Evolutionary conservation across 2,329 filamentous ascomycete species (phyloP).

Genomic region (Diaporthe citrichinensis): DNA sequence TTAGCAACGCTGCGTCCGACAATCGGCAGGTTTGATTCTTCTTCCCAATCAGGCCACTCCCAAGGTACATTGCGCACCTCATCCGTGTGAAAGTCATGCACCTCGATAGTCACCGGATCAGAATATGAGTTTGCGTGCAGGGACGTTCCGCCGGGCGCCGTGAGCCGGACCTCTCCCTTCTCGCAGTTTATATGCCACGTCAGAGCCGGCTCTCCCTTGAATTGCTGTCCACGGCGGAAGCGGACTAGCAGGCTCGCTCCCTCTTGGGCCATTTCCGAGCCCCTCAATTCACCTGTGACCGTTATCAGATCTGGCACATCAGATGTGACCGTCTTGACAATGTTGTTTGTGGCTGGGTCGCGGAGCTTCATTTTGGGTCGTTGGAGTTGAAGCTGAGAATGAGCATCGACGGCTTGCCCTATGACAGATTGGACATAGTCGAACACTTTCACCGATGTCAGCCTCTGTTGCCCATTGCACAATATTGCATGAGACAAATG

Average conservation of each 20-base stretch:
- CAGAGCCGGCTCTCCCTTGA: slow-evolving; percentile 58
- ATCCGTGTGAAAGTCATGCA: slow-evolving; percentile 65
- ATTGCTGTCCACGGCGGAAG: slow-evolving; percentile 61
- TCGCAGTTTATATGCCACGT: slow-evolving; percentile 64
- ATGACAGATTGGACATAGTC: slow-evolving; percentile 61
- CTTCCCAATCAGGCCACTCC: slow-evolving; percentile 62
- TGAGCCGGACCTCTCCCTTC: slow-evolving; percentile 60
- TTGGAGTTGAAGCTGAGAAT: slow-evolving; percentile 61
- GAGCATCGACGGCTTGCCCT: slow-evolving; percentile 58
- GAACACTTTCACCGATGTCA: slow-evolving; percentile 54
- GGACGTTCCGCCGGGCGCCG: slow-evolving; percentile 46
- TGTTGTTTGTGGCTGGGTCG: slow-evolving; percentile 49
- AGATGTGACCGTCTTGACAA: slow-evolving; percentile 52
- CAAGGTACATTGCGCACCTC: slow-evolving; percentile 59
- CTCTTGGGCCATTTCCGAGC: slow-evolving; percentile 44
- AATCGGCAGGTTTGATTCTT: slow-evolving; percentile 56
- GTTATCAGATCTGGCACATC: slow-evolving; percentile 47
- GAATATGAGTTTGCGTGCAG: slow-evolving; percentile 53
- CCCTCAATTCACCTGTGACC: slow-evolving; percentile 50
- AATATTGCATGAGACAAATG: background rate
- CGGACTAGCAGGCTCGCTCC: slow-evolving; percentile 56
- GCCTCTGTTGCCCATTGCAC: slow-evolving; percentile 44
- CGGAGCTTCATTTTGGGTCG: slow-evolving; percentile 55
- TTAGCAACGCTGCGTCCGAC: slow-evolving; percentile 64
- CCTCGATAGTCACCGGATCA: slow-evolving; percentile 59